Conservation (phyloP, 2,329 filamentous ascomycete genomes). For the Beauveria scarabaeidicola region DNA sequence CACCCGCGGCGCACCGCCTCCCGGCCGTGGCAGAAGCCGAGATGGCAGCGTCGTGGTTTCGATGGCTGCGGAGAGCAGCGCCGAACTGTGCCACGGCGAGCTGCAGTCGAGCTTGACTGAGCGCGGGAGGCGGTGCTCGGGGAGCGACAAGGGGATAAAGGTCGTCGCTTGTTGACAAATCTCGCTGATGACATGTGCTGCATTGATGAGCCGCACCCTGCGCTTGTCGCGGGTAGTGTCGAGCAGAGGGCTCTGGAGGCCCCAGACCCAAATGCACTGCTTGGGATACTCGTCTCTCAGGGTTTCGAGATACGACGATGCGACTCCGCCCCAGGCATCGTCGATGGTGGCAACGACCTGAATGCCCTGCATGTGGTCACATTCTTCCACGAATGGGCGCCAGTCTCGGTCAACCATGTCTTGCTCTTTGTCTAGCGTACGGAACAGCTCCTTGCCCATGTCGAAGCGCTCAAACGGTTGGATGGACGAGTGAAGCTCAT, state of each 20-base stretch:
- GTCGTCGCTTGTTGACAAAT: constrained; percentile 65
- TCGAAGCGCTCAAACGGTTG: constrained; percentile 90
- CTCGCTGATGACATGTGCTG: constrained; percentile 61
- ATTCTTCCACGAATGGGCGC: constrained; percentile 82
- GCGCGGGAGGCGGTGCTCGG: constrained; percentile 45
- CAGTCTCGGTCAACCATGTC: constrained; percentile 88
- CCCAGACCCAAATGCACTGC: constrained; percentile 79
- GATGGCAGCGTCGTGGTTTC: constrained; percentile 74
- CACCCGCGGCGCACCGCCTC: constrained; percentile 27
- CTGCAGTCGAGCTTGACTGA: constrained; percentile 51
- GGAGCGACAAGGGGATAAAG: constrained; percentile 64
- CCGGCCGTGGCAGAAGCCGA: constrained; percentile 44
- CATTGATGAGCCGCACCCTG: constrained; percentile 58
- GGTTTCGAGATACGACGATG: constrained; percentile 62
- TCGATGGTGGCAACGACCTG: constrained; percentile 66
- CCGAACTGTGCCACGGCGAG: constrained; percentile 74
- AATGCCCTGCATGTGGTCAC: constrained; percentile 82
- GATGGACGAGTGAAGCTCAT: constrained; percentile 69
- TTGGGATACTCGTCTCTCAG: constrained; percentile 89
- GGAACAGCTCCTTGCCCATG: constrained; percentile 70
- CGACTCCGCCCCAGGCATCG: constrained; percentile 76
- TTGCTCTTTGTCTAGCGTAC: constrained; percentile 64
- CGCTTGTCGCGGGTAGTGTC: constrained; percentile 44
- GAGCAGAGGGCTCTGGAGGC: constrained; percentile 54
- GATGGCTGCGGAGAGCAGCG: constrained; percentile 64